Evolutionary conservation across 768 basidiomycete species (phyloP), one percentile per base, ranked within the genome.

Genomic region (Leccinellum albellum): DNA sequence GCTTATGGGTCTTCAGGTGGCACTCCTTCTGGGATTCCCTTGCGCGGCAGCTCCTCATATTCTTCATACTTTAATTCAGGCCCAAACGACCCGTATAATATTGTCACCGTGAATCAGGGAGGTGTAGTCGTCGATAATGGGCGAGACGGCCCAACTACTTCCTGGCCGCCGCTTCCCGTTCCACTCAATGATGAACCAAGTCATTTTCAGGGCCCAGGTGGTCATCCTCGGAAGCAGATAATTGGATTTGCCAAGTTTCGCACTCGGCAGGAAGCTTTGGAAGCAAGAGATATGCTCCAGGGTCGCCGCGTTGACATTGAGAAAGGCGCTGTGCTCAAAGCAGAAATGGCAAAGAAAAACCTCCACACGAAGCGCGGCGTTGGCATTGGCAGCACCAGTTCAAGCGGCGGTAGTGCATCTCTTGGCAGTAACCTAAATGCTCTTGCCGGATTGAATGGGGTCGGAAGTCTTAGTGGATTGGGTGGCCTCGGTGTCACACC

Each of bases 261-360:
- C 53, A 86, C 91, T 31, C 82, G 94, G 24, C 83, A 86, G 47
- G 92, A 95, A 65, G 97, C 97, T 0, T 71, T 97, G 2, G 84
- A 84, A 13, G 97, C 97, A 9, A 79, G 91, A 37, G 96, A 98
- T 66, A 79, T 85, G 6, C 77, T 99, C 6, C 94, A 95, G 69
- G 94, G 96, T 6, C 80, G 88, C 53, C 82, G 92, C 55, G 91
- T 98, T 33, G 97, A 98, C 66, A 84, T 90, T 31, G 91, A 98
- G 73, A 94, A 93, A 66, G 94, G 94, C 14, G 86, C 91, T 1
- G 88, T 94, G 3, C 73, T 99, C 37, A 98, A 98, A 73, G 97
- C 96, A 21, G 97, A 98, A 75, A 98, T 99, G 95, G 97, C 97
- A 20, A 98, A 98, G 84, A 99, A 99, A 82, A 98, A 99, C 68